Conservation (phyloP, 1,139 yeast genomes). For the Diutina rugosa region DNA sequence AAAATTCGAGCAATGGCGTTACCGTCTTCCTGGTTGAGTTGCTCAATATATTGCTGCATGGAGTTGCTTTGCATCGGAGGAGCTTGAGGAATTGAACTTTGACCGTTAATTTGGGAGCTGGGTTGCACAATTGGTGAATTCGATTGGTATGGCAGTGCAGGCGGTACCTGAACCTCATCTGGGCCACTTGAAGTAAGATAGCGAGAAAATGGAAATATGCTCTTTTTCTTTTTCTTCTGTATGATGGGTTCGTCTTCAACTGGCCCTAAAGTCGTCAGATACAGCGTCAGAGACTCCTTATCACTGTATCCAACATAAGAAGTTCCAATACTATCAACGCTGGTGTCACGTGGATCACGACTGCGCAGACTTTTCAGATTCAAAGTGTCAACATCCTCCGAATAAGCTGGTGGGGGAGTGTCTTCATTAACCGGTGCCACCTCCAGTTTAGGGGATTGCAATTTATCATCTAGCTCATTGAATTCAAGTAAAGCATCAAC, state of each 20-base stretch:
- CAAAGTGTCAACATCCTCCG: background rate
- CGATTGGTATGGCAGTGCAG: conserved; percentile 8
- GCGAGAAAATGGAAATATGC: conserved; percentile 43
- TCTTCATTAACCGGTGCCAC: conserved; percentile 3
- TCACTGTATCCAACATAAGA: background rate
- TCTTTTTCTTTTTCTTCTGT: conserved; percentile 39
- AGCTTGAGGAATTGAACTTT: background rate
- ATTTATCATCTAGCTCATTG: conserved; percentile 7
- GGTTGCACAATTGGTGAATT: background rate
- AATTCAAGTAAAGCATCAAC: conserved; percentile 44
- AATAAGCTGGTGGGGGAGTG: background rate
- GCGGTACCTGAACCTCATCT: conserved; percentile 5
- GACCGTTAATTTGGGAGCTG: background rate
- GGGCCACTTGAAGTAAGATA: conserved; percentile 11
- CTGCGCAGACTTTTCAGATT: conserved; percentile 1
- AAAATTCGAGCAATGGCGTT: conserved; percentile 32
- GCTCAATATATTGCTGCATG: conserved; percentile 26
- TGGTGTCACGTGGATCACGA: background rate
- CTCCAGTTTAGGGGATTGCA: conserved; percentile 4
- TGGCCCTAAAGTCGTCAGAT: background rate
- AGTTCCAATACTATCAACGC: conserved; percentile 13
- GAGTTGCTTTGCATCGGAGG: background rate
- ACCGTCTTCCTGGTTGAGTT: conserved; percentile 25
- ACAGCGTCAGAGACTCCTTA: background rate
- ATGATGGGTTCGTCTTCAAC: conserved; percentile 4